Evolutionary conservation across 2,329 filamentous ascomycete species (phyloP).

Genomic region (Verticillium alfalfae): DNA sequence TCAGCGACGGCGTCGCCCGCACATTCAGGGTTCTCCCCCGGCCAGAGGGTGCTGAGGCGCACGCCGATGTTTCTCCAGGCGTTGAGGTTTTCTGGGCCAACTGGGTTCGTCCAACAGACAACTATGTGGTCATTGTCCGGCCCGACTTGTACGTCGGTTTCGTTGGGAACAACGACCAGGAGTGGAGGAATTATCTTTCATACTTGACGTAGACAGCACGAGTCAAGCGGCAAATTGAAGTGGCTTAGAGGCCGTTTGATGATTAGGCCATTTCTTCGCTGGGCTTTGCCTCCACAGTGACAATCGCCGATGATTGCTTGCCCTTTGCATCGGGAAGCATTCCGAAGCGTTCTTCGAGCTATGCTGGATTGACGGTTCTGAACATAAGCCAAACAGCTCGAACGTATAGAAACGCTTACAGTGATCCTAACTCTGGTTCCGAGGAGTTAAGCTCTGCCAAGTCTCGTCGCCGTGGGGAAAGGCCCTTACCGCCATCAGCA

Average conservation of each 20-base stretch:
- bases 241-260: not conserved
- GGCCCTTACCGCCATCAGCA: no score
- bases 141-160: slow-evolving; percentile 35
- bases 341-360: no score
- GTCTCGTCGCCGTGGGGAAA: no score
- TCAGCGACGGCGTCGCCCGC: not conserved
- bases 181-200: slow-evolving; percentile 20
- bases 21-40: slow-evolving; percentile 7
- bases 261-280: not conserved
- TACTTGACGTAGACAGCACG: slow-evolving; percentile 5
- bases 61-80: slow-evolving; percentile 1
- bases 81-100: slow-evolving; percentile 20
- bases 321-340: no score
- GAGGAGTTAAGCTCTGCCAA: no score
- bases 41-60: not conserved
- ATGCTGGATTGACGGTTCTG: no score
- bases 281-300: no score
- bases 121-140: slow-evolving; percentile 26
- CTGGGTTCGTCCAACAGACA: slow-evolving; percentile 18
- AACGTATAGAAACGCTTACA: no score
- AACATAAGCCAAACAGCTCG: no score
- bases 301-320: no score
- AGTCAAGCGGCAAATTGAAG: not conserved
- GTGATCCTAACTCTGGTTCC: no score
- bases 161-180: slow-evolving; percentile 17